A percentile compares a stretch with the other conserved stretches of the same genome.
Evolutionary conservation across 371 early-diverging fungal genomes (phyloP).

Genomic region (Polyrhizophydium stewartii): DNA sequence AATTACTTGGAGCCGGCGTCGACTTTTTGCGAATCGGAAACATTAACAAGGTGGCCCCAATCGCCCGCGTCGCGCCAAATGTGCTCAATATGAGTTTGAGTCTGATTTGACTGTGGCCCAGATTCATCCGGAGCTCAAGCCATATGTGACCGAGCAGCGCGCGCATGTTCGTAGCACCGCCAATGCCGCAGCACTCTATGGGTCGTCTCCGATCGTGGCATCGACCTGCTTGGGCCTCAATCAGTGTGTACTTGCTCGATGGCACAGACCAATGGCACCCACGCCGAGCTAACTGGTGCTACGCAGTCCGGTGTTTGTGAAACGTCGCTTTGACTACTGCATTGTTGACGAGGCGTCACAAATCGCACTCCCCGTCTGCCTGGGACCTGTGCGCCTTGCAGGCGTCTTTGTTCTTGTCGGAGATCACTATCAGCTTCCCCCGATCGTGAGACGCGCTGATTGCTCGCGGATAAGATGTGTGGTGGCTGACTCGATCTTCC

Average conservation of each 20-base stretch:
- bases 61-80: too few species aligned
- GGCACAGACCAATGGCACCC: not conserved
- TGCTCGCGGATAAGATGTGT: not conserved
- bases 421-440: conserved; percentile 98
- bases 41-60: conserved; percentile 50
- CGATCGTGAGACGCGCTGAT: conserved; percentile 60
- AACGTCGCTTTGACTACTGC: conserved; percentile 91
- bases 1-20: conserved; percentile 57
- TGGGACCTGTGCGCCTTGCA: conserved; percentile 89
- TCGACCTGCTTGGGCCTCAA: conserved; percentile 87
- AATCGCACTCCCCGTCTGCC: conserved; percentile 86
- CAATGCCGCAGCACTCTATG: conserved; percentile 55
- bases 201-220: conserved; percentile 67
- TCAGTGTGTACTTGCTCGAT: conserved; percentile 51
- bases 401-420: conserved; percentile 93
- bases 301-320: conserved; percentile 43
- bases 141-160: conserved; percentile 46
- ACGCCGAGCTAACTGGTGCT: too few species aligned
- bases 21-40: conserved; percentile 74
- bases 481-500: conserved; percentile 42
- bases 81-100: too few species aligned
- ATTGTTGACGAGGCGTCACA: conserved; percentile 99
- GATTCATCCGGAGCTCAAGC: conserved; percentile 58
- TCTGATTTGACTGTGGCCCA: conserved; percentile 19
- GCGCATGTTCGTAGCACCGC: conserved; percentile 46